Conservation (phyloP, 2,329 filamentous ascomycete species). For the Clonostachys byssicola region DNA sequence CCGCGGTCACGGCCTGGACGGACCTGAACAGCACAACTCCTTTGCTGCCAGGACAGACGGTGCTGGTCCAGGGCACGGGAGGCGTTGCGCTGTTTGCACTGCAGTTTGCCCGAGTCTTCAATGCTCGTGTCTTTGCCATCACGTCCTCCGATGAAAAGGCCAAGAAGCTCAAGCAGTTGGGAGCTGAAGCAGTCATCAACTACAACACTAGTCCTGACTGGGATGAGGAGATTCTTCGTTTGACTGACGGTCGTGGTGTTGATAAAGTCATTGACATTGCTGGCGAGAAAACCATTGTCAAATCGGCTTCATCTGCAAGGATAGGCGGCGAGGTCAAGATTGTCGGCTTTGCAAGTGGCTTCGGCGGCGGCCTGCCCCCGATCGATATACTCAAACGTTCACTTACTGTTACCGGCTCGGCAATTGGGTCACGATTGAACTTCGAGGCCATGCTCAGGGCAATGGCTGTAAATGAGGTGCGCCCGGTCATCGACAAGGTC, state of each 20-base stretch:
- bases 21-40: constrained; percentile 3
- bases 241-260: constrained; percentile 38
- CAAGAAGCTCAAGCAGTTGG: constrained; percentile 22
- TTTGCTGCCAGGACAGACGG: constrained; percentile 4
- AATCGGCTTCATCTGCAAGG: constrained; percentile 37
- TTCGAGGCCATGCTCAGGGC: constrained; percentile 35
- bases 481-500: constrained; percentile 33
- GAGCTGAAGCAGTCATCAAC: constrained; percentile 42
- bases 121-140: constrained; percentile 38
- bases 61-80: constrained; percentile 44
- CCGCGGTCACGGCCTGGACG: constrained; percentile 10
- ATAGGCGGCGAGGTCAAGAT: constrained; percentile 38
- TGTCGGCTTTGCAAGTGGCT: constrained; percentile 31
- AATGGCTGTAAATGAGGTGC: constrained; percentile 28
- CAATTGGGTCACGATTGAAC: constrained; percentile 47
- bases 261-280: constrained; percentile 32
- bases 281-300: constrained; percentile 31
- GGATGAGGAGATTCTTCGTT: constrained; percentile 33
- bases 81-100: constrained; percentile 38
- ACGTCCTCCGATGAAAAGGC: constrained; percentile 46
- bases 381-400: constrained; percentile 15
- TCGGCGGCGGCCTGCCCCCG: not conserved
- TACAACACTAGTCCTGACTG: constrained; percentile 39
- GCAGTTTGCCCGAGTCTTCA: constrained; percentile 40
- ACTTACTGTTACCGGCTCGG: constrained; percentile 32